Conservation (phyloP, 1,284 basidiomycete genomes). For the Fomitopsis betulina region DNA sequence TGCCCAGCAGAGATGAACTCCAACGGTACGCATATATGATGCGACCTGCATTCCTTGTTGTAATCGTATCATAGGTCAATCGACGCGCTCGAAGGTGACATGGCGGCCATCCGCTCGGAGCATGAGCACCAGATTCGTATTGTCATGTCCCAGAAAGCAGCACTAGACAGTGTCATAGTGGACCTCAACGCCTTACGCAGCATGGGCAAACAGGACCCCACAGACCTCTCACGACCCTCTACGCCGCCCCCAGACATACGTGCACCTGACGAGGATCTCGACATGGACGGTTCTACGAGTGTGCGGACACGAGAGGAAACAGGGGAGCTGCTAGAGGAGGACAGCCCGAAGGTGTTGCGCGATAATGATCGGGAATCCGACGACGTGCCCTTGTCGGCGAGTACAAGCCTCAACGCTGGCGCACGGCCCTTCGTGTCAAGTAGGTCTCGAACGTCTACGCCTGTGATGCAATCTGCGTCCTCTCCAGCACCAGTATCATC, state of each 20-base stretch:
- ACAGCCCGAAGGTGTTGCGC: constrained; percentile 27
- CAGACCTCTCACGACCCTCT: constrained; percentile 32
- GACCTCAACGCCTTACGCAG: constrained; percentile 58
- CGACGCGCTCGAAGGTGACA: constrained; percentile 66
- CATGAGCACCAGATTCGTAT: constrained; percentile 66
- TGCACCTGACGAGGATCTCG: constrained; percentile 32
- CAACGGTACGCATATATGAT: constrained; percentile 47
- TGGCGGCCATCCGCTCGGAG: constrained; percentile 65
- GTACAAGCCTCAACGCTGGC: constrained; percentile 27
- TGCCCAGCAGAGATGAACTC: constrained; percentile 70
- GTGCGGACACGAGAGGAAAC: constrained; percentile 26
- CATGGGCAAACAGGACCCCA: constrained; percentile 50
- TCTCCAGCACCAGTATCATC: constrained; percentile 22
- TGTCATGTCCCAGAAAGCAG: constrained; percentile 61
- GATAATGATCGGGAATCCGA: constrained; percentile 26
- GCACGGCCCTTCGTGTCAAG: constrained; percentile 32
- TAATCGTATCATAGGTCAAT: constrained; percentile 48
- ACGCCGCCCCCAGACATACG: constrained; percentile 43
- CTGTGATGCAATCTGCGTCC: constrained; percentile 13
- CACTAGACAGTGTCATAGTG: constrained; percentile 59
- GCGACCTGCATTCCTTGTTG: not conserved
- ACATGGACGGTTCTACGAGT: constrained; percentile 29
- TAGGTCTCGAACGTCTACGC: constrained; percentile 23
- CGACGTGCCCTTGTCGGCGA: constrained; percentile 30
- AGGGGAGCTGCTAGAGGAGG: constrained; percentile 33